Conservation (phyloP, 225 moss, liverwort and hornwort genomes). For the Climacium dendroides region DNA sequence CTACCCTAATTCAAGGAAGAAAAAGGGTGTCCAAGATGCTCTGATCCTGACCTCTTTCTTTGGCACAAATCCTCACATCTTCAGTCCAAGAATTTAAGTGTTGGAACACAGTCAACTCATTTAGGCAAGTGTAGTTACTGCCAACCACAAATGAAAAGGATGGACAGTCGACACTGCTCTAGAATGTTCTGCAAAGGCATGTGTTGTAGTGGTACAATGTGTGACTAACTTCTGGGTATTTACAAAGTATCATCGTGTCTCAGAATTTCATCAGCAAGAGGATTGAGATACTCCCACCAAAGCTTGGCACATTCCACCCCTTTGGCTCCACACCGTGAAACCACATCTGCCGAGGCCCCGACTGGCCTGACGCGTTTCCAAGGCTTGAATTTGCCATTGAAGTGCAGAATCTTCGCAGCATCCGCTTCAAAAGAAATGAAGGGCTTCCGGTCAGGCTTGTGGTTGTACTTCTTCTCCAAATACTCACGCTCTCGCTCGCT, state of each 20-base stretch:
- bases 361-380: conserved; percentile 56
- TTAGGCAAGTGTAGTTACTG: neutral
- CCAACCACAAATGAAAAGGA: neutral
- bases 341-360: conserved; percentile 11
- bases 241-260: conserved; percentile 34
- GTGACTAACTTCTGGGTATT: neutral
- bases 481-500: conserved; percentile 58
- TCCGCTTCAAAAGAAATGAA: conserved; percentile 62
- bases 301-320: conserved; percentile 62
- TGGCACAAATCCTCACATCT: neutral
- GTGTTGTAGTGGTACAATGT: neutral
- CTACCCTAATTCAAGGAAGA: neutral
- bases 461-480: conserved; percentile 3
- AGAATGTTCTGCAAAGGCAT: neutral
- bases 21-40: neutral
- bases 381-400: conserved; percentile 81
- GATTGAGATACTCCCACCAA: conserved; percentile 84
- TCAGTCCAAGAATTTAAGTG: neutral
- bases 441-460: conserved; percentile 42
- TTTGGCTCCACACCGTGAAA: conserved; percentile 56
- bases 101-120: neutral
- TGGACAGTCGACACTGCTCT: neutral
- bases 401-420: conserved; percentile 74
- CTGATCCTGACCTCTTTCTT: neutral
- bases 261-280: conserved; percentile 31